Base-by-base conservation (phyloP, 257 asterid species). In the Solanum bukasovii region DNA sequence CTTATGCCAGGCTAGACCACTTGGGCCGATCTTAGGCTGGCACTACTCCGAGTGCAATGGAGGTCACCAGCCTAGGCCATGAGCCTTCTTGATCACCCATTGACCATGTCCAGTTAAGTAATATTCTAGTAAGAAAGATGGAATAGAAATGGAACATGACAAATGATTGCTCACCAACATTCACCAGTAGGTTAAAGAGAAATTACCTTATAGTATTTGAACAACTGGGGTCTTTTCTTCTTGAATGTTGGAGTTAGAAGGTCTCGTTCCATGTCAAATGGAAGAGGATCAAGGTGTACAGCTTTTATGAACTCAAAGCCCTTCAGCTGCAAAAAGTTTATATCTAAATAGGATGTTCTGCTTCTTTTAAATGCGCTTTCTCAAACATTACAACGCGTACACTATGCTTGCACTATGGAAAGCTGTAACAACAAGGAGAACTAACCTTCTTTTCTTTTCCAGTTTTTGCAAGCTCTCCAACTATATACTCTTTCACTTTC, bases 181-280 rank as follows among this genome's bases (percentile, higher is more conserved):
- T 23, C 83, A 74, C 83, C 83, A 21, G 11, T 13, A 74, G 20
- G 42, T 74, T 13, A 38, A 77, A 74, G 84, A 77, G 2, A 40
- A 40, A 40, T 33, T 31, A 31, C 33, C 33, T 31, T 31, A 95
- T 97, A 97, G 91, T 92, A 92, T 88, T 96, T 97, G 44, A 92
- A 96, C 90, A 97, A 25, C 92, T 96, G 99, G 79, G 98, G 98
- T 88, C 99, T 94, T 91, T 96, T 97, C 93, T 92, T 94, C 95
- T 97, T 97, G 92, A 95, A 97, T 67, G 98, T 95, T 13, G 99
- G 99, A 0, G 99, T 97, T 73, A 97, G 92, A 85, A 97, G 98
- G 91, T 94, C 99, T 7, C 97, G 95, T 79, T 97, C 99, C 94
- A 94, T 94, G 92, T 96, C 98, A 84, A 97, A 96, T 31, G 98